A percentile compares a stretch with the other conserved stretches of the same genome.
Conservation (phyloP, 441 rosid genomes). For the Syzygium malaccense region DNA sequence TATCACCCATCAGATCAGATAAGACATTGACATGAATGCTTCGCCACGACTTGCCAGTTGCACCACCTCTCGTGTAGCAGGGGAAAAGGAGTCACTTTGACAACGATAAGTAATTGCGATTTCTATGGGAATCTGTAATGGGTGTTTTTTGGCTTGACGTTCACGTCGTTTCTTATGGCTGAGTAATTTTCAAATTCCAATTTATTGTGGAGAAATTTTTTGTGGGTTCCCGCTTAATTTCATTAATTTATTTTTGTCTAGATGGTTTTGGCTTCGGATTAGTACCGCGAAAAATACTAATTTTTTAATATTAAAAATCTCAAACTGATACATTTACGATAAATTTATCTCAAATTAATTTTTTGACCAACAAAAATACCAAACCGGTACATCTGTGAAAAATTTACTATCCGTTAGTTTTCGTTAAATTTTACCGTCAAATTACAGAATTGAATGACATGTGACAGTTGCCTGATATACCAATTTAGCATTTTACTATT, state of each 20-base stretch:
- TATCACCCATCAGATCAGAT: background rate
- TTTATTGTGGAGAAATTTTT: background rate
- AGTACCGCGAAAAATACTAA: no score
- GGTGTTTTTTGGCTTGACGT: background rate
- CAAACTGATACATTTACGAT: no score
- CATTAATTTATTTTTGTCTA: background rate
- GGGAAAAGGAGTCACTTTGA: background rate
- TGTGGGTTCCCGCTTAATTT: background rate
- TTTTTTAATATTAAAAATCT: no score
- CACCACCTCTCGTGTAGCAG: background rate
- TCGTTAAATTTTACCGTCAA: no score
- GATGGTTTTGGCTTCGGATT: no score
- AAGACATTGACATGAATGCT: background rate
- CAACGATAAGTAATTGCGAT: background rate
- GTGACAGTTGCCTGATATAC: no score
- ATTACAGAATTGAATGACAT: no score
- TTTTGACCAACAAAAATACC: fast-evolving
- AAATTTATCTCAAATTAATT: no score
- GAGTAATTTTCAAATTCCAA: background rate
- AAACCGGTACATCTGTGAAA: no score
- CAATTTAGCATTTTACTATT: no score
- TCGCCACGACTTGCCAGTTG: background rate
- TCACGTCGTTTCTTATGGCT: background rate
- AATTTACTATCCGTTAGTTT: no score
- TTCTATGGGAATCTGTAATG: background rate